Base-by-base conservation (phyloP, 1,284 basidiomycete species). In the Melampsora americana region DNA sequence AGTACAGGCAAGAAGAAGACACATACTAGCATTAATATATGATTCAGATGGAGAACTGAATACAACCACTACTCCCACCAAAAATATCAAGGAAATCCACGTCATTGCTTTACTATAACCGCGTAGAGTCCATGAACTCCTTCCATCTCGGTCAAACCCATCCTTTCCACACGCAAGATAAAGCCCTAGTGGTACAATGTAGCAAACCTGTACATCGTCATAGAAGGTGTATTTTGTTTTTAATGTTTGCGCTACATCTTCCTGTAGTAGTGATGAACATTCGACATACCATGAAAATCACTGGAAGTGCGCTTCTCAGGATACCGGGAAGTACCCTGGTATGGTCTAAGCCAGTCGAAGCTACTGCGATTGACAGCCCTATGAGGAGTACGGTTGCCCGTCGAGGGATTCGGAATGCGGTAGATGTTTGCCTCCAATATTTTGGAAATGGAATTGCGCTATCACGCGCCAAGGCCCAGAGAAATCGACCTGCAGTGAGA, bases 381-480 rank as follows among this genome's bases (percentile, higher is more conserved):
- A 76, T 32, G 42, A 76, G 23, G 4, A 76, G 48, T n/a, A 30
- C 42, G 1, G 73, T 69, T 2, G 73, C 73, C 26, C 66, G 35
- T 20, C 66, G 12, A 11, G 73, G 73, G 23, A 61, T 61, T 32
- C 73, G 56, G 7, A 50, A 39, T 23, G 64, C 61, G 16, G 28
- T 2, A 11, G 66, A 68, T 3, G 68, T 46, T 44, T 42, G 20
- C 35, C 46, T 20, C 73, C 66, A 76, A 20, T 68, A 23, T 56
- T 68, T 61, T 20, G 35, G 23, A 9, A 53, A 23, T 14, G 73
- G 73, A 6, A 76, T 28, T 3, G 66, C 73, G 14, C 64, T 65
- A 28, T 76, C 73, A 69, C 73, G 73, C 46, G 73, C 73, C 60
- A 76, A 46, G 9, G 73, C 73, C 73, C 73, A 76, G 30, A 65